These are phyloP conservation scores for Claviceps sp. DNA, from an alignment of 2,329 filamentous ascomycete species.

Conservation along the genomic window DNA sequence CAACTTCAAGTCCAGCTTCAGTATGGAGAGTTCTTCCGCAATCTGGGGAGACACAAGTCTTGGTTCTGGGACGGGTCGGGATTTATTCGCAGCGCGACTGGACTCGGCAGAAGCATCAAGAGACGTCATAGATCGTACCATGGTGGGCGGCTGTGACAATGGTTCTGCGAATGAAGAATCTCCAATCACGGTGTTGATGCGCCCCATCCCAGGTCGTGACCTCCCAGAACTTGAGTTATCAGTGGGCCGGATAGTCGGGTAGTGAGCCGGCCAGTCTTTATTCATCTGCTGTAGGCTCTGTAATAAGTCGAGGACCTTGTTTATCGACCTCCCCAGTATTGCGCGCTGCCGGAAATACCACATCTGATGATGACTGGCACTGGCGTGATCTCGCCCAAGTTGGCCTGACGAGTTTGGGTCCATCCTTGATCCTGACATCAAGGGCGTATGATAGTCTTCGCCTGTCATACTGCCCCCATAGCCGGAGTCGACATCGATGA, in stretches of 20 bases:
- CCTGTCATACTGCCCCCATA: conserved; percentile 72
- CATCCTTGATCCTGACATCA: conserved; percentile 2
- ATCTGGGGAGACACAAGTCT: conserved; percentile 84
- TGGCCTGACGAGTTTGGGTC: conserved; percentile 33
- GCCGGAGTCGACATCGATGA: conserved; percentile 80
- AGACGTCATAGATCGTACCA: conserved; percentile 61
- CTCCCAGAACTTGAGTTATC: conserved; percentile 29
- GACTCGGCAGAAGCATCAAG: conserved; percentile 53
- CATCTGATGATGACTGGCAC: conserved; percentile 81
- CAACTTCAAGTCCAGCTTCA: conserved; percentile 90
- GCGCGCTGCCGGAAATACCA: conserved; percentile 90
- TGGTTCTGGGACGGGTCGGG: conserved; percentile 52
- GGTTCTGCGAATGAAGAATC: conserved; percentile 27
- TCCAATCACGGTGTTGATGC: conserved; percentile 47
- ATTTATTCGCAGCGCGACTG: conserved; percentile 51
- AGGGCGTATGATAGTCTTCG: conserved; percentile 34
- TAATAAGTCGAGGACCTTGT: conserved; percentile 70
- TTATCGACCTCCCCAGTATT: conserved; percentile 77
- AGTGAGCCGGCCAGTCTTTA: conserved; percentile 82
- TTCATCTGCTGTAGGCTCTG: conserved; percentile 82
- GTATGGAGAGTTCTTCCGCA: conserved; percentile 85
- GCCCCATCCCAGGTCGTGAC: conserved; percentile 47
- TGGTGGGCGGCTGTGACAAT: conserved; percentile 30
- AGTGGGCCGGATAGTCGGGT: conserved; percentile 66
- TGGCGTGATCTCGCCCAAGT: conserved; percentile 44